Evolutionary conservation across 257 asterid species (phyloP).

Genomic region (Ilex aquifolium): DNA sequence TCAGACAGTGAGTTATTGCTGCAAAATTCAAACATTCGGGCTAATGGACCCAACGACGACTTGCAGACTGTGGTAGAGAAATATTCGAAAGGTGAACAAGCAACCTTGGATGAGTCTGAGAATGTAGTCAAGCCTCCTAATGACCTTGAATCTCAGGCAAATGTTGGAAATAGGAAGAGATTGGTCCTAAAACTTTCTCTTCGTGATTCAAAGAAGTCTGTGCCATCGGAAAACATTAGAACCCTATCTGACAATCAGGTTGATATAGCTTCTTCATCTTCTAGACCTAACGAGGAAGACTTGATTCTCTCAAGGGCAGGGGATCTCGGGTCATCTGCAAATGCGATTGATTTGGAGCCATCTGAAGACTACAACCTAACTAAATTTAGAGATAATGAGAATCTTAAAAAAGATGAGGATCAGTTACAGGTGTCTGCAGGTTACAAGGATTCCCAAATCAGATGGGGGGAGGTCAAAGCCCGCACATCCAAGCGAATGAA

Average conservation of each 20-base stretch:
- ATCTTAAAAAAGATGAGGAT: conserved; percentile 21
- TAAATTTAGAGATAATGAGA: conserved; percentile 28
- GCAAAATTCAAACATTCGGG: conserved; percentile 34
- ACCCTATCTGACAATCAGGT: conserved; percentile 32
- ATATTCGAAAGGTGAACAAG: conserved; percentile 21
- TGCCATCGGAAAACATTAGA: conserved; percentile 29
- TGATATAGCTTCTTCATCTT: conserved; percentile 39
- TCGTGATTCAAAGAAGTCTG: conserved; percentile 30
- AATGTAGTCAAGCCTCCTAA: conserved; percentile 27
- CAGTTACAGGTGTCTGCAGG: conserved; percentile 21
- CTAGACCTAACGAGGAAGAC: conserved; percentile 26
- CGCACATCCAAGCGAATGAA: conserved; percentile 33
- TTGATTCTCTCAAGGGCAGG: conserved; percentile 21
- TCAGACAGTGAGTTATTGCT: conserved; percentile 57
- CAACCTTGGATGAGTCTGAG: conserved; percentile 34
- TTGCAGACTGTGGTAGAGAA: conserved; percentile 25
- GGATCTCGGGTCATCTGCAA: conserved; percentile 34
- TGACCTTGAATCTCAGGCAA: conserved; percentile 29
- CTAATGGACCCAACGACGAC: conserved; percentile 25
- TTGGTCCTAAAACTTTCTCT: conserved; percentile 66
- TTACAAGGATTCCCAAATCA: conserved; percentile 18
- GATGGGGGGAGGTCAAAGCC: conserved; percentile 40
- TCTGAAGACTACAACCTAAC: conserved; percentile 19
- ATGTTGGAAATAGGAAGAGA: conserved; percentile 50
- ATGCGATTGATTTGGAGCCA: conserved; percentile 27